Conservation (phyloP, 2,329 filamentous ascomycete genomes). For the Dactylellina leptospora region DNA sequence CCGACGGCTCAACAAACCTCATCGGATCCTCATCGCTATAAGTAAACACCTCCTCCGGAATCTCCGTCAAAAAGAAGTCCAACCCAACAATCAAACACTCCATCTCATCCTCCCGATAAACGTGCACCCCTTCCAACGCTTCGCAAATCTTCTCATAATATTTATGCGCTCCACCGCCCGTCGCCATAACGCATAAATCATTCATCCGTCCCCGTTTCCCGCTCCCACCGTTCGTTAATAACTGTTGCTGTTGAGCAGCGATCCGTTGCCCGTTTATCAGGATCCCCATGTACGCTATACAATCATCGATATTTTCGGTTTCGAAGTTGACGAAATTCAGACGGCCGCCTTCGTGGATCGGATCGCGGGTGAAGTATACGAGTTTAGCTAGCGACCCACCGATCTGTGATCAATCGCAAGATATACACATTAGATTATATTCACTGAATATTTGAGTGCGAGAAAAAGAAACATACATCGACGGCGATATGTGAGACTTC, state of each 20-base stretch:
- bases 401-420: conserved; percentile 69
- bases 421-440: background rate
- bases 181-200: conserved; percentile 91
- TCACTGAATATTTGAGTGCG: no score
- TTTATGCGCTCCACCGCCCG: conserved; percentile 93
- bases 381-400: conserved; percentile 95
- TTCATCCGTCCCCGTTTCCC: conserved; percentile 74
- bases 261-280: conserved; percentile 84
- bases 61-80: conserved; percentile 71
- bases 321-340: conserved; percentile 97
- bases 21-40: conserved; percentile 92
- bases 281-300: conserved; percentile 83
- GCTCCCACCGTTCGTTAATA: background rate
- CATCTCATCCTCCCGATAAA: conserved; percentile 96
- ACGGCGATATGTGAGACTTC: conserved; percentile 97
- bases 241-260: conserved; percentile 58
- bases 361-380: conserved; percentile 94
- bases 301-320: conserved; percentile 91
- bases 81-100: conserved; percentile 92
- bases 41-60: conserved; percentile 95
- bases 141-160: conserved; percentile 92
- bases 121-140: conserved; percentile 78
- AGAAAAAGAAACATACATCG: conserved; percentile 72
- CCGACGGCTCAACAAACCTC: conserved; percentile 79
- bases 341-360: conserved; percentile 75